Percentiles rank a stretch among this genome's conserved stretches.
Evolutionary conservation across 495 filamentous ascomycete species (phyloP).

Genomic region (Talaromyces ruber): DNA sequence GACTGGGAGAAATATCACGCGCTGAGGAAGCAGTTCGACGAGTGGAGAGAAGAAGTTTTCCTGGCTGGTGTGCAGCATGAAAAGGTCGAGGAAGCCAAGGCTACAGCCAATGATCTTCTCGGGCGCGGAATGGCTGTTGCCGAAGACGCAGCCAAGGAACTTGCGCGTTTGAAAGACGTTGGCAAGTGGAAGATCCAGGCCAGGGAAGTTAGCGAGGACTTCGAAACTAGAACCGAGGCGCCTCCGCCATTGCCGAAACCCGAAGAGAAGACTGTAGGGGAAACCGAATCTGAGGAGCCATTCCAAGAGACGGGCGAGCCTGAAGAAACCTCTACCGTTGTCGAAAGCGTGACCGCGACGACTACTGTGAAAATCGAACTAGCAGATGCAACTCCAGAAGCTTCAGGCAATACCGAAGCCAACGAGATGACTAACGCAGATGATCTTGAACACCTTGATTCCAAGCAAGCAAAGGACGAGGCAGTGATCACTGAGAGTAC

Average conservation of each 20-base stretch:
- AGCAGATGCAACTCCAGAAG: constrained; percentile 12
- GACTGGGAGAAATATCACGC: constrained; percentile 91
- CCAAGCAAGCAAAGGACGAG: constrained; percentile 7
- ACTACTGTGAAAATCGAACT: constrained; percentile 14
- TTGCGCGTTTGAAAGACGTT: constrained; percentile 75
- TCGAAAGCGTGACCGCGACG: constrained; percentile 11
- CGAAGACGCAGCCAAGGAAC: constrained; percentile 71
- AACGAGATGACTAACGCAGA: background rate
- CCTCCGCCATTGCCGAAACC: constrained; percentile 36
- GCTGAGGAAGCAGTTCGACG: constrained; percentile 72
- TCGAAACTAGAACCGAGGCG: constrained; percentile 47
- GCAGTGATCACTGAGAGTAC: constrained; percentile 24
- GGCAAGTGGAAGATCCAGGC: constrained; percentile 78
- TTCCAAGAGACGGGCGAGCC: background rate
- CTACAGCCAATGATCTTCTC: constrained; percentile 61
- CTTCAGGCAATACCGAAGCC: constrained; percentile 12
- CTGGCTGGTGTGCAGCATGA: constrained; percentile 62
- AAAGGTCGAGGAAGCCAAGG: constrained; percentile 59
- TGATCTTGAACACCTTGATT: constrained; percentile 4
- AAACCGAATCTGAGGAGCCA: constrained; percentile 18
- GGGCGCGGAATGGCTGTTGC: constrained; percentile 72
- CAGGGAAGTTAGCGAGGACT: constrained; percentile 68
- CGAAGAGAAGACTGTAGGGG: constrained; percentile 22
- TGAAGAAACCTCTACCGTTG: background rate
- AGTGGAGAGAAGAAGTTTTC: constrained; percentile 77